Base-by-base conservation (phyloP, 495 filamentous ascomycete species). In the Xylaria venustula region DNA sequence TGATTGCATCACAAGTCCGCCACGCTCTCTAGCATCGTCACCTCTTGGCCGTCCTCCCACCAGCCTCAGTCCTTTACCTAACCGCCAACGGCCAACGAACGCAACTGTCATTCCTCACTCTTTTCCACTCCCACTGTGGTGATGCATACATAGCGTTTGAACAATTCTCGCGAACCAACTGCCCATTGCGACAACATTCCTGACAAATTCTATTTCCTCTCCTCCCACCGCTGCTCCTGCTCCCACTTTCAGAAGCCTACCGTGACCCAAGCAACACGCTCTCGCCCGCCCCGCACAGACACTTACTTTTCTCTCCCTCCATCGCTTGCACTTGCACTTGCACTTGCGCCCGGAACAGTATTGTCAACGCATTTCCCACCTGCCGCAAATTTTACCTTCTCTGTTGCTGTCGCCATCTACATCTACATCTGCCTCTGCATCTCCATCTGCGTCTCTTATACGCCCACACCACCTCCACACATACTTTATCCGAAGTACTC, bases 1-100 rank as follows among this genome's bases (percentile, higher is more conserved):
- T 45, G 40, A 45, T 55, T 55, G 53, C 53, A 55, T 55, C 52
- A 45, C 53, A 55, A 45, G n/a, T n/a, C 40, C 26, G 9, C 53
- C 40, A 45, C 53, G 53, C 53, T 45, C 53, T 45, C 53, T 17
- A 44, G 37, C 53, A 55, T 55, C 53, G 40, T 55, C 53, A 45
- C 40, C 26, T 45, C 37, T 32, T 45, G n/a, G 52, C 25, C 32
- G 14, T 11, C 22, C 36, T 5, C 11, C 30, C 36, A 8, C 26
- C 36, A 30, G 30, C 17, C 36, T 42, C 37, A 54, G 22, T 42
- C 36, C 34, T 41, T 25, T 22, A 9, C n/a, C 52, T 17, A 45
- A 55, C 19, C 30, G 17, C 48, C 22, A 55, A 23, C 25, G 11
- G 17, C 48, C 22, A 55, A 23, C 25, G 11, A 55, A 32, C 40